phyloP scores from a whole-genome alignment of 2,329 filamentous ascomycete species.

The Knoxdaviesia proteae region DNA sequence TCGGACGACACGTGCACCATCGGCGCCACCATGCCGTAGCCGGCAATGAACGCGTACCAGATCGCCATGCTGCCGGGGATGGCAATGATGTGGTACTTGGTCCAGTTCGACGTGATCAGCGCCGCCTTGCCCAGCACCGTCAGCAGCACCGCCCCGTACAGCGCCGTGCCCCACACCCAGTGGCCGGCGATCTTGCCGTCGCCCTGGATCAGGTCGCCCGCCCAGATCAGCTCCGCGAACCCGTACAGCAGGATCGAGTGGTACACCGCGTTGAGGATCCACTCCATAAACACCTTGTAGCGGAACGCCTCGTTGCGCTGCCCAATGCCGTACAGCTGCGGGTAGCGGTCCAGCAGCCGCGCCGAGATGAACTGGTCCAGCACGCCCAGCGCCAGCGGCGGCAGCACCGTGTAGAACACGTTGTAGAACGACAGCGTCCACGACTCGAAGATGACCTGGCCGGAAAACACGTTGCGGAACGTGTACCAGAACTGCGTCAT shows the following conservation, averaged over 20 bases:
- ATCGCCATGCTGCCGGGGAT: conserved; percentile 85
- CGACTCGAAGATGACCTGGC: conserved; percentile 94
- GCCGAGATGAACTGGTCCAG: conserved; percentile 97
- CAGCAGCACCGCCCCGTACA: conserved; percentile 83
- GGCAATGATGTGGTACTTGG: conserved; percentile 88
- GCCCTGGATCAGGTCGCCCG: conserved; percentile 53
- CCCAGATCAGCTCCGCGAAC: conserved; percentile 61
- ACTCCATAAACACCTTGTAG: conserved; percentile 76
- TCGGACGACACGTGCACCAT: conserved; percentile 64
- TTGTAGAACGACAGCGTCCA: conserved; percentile 99
- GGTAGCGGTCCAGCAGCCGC: conserved; percentile 79
- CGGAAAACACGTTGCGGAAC: conserved; percentile 96
- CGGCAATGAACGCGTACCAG: conserved; percentile 78
- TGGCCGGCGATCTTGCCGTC: conserved; percentile 75
- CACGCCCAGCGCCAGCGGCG: conserved; percentile 84
- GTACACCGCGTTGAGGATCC: conserved; percentile 88
- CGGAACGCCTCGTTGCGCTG: conserved; percentile 90
- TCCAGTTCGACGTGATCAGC: conserved; percentile 93
- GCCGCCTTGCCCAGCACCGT: conserved; percentile 91
- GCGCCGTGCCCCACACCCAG: conserved; percentile 93
- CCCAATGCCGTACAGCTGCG: conserved; percentile 81
- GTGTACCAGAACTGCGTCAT: conserved; percentile 99
- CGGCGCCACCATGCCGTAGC: conserved; percentile 72
- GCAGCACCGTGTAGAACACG: conserved; percentile 88
- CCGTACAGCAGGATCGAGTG: conserved; percentile 90